Evolutionary conservation across 306 rosid species (phyloP).

Genomic region (Vigna mungo): DNA sequence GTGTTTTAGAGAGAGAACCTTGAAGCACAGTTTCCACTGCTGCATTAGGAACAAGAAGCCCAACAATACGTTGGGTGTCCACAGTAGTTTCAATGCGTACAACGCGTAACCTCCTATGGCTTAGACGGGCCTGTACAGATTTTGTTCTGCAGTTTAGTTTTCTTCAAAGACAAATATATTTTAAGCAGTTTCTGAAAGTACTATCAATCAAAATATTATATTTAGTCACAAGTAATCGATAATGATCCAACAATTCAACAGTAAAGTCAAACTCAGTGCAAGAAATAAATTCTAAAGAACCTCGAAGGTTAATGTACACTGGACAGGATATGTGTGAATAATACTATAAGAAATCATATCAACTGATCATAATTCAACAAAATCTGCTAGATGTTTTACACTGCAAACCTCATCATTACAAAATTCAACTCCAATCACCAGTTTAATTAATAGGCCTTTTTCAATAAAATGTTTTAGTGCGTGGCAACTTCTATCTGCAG

Average conservation of each 20-base stretch:
- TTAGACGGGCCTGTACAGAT: constrained; percentile 73
- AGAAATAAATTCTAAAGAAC: constrained; percentile 22
- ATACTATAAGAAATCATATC: constrained; percentile 20
- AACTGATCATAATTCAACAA: constrained; percentile 28
- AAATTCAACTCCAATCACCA: constrained; percentile 23
- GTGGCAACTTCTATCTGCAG: constrained; percentile 19
- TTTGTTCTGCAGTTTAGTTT: constrained; percentile 32
- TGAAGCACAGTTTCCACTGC: constrained; percentile 93
- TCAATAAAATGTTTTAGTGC: constrained; percentile 27
- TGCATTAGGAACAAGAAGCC: constrained; percentile 92
- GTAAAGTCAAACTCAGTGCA: not conserved
- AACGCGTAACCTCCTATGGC: constrained; percentile 93
- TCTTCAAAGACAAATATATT: not conserved
- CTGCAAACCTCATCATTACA: not conserved
- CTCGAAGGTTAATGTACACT: not conserved
- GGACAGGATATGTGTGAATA: not conserved
- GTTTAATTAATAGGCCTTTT: not conserved
- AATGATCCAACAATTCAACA: constrained; percentile 17
- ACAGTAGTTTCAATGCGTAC: constrained; percentile 90
- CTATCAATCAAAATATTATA: constrained; percentile 9
- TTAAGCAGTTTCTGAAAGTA: constrained; percentile 9
- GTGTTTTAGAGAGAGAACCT: constrained; percentile 58
- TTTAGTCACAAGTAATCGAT: constrained; percentile 10
- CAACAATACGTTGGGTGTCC: constrained; percentile 83
- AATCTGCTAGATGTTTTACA: not conserved